phyloP scores from a whole-genome alignment of 176 grass and related monocot species.

The Ampelocalamus luodianensis region DNA sequence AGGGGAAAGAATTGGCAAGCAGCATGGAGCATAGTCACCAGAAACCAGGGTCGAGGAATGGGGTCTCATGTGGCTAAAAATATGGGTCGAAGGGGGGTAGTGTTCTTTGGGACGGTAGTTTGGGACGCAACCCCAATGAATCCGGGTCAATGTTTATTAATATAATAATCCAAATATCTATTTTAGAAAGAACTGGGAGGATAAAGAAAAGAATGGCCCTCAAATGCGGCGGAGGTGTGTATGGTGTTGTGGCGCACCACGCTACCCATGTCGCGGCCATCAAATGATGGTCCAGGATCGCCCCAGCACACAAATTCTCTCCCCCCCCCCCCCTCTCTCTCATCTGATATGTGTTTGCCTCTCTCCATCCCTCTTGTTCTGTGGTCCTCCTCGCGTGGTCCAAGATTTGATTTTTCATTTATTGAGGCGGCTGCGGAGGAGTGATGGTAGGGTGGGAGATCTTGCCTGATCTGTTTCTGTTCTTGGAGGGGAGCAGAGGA shows the following conservation, averaged over 20 bases:
- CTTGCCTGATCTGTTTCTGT: slow-evolving; percentile 34
- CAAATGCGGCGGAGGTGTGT: slow-evolving; percentile 45
- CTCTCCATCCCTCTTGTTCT: slow-evolving; percentile 29
- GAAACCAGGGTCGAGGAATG: too few species aligned
- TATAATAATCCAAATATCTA: too few species aligned
- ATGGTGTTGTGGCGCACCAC: slow-evolving; percentile 38
- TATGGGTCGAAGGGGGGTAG: too few species aligned
- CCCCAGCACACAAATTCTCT: slow-evolving; percentile 11
- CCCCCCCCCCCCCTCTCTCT: neutral
- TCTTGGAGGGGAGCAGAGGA: neutral
- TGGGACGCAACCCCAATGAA: too few species aligned
- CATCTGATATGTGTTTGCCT: neutral
- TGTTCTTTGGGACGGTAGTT: too few species aligned
- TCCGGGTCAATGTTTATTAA: too few species aligned
- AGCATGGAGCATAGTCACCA: too few species aligned
- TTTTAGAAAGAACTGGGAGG: too few species aligned
- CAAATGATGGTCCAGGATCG: slow-evolving; percentile 35
- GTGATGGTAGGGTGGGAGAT: slow-evolving; percentile 21
- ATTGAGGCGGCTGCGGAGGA: neutral
- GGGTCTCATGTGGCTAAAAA: too few species aligned
- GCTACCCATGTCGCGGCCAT: slow-evolving; percentile 34
- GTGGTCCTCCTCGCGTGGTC: slow-evolving; percentile 18
- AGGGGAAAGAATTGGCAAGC: too few species aligned
- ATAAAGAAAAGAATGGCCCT: slow-evolving; percentile 13
- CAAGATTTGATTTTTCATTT: slow-evolving; percentile 13